phyloP scores from a whole-genome alignment of 768 basidiomycete genomes.

The Serendipita sp. region DNA sequence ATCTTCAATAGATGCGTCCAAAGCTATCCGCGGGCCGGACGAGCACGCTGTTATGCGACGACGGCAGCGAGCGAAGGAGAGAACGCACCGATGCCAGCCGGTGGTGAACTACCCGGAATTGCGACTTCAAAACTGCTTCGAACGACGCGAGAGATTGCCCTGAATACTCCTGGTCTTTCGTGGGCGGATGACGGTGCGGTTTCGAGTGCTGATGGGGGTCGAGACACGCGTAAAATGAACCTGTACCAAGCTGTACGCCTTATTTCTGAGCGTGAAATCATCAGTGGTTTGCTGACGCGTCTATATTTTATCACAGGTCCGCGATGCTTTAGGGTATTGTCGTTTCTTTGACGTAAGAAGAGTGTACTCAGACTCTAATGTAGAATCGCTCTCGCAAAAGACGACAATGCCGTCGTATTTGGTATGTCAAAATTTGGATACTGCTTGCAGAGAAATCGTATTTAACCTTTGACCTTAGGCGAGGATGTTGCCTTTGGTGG shows the following conservation, averaged over 20 bases:
- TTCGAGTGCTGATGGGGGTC: slow-evolving; percentile 37
- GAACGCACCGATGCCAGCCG: slow-evolving; percentile 56
- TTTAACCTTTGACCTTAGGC: not conserved
- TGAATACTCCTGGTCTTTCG: slow-evolving; percentile 55
- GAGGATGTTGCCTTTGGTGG: slow-evolving; percentile 89
- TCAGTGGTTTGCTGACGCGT: not conserved
- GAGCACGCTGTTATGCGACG: slow-evolving; percentile 3
- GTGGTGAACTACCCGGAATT: slow-evolving; percentile 59
- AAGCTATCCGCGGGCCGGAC: not conserved
- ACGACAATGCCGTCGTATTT: slow-evolving; percentile 78
- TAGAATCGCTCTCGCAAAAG: slow-evolving; percentile 70
- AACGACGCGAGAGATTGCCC: slow-evolving; percentile 47
- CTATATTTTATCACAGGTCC: slow-evolving; percentile 12
- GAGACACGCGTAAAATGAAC: slow-evolving; percentile 92
- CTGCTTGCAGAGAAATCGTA: no score
- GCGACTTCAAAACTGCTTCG: slow-evolving; percentile 52
- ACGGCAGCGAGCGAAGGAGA: slow-evolving; percentile 19
- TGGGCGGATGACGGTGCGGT: slow-evolving; percentile 51
- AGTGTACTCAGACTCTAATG: not conserved
- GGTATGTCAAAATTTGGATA: no score
- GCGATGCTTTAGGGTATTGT: slow-evolving; percentile 69
- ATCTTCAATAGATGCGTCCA: no score
- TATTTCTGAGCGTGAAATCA: not conserved
- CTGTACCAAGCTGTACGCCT: slow-evolving; percentile 70
- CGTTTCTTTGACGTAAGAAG: not conserved